Evolutionary conservation across 2,329 filamentous ascomycete species (phyloP).

Genomic region (Apiospora malaysiana): DNA sequence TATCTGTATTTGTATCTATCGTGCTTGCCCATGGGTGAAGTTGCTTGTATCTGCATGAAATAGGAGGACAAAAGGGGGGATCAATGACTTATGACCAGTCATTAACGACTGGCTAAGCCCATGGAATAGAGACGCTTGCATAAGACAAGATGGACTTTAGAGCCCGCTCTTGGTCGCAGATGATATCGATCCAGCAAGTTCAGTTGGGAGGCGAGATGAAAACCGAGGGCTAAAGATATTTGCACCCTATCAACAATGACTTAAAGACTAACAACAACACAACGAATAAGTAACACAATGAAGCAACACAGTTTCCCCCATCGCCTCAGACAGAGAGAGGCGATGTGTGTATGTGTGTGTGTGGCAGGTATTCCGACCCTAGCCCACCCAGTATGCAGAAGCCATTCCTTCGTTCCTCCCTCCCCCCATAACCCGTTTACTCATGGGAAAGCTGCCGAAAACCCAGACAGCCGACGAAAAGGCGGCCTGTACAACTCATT

Average conservation of each 20-base stretch:
- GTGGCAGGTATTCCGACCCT: slow-evolving; percentile 1
- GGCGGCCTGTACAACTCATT: slow-evolving; percentile 3
- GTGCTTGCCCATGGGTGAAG: too few species aligned
- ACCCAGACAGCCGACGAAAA: not conserved
- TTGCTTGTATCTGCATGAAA: too few species aligned
- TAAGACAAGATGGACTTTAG: not conserved
- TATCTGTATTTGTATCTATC: too few species aligned
- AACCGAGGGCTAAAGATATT: not conserved
- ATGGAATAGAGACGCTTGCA: not conserved
- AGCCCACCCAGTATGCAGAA: not conserved
- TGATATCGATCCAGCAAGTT: not conserved
- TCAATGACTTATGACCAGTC: too few species aligned
- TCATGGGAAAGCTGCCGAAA: not conserved
- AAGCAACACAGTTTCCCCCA: not conserved
- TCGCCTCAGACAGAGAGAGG: not conserved
- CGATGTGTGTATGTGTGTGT: not conserved
- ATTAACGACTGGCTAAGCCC: too few species aligned
- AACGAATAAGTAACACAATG: slow-evolving; percentile 7
- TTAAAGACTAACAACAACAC: slow-evolving; percentile 14
- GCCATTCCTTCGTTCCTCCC: not conserved
- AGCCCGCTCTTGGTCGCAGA: not conserved
- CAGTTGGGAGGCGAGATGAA: not conserved
- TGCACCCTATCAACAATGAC: slow-evolving; percentile 7
- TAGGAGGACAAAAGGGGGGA: too few species aligned
- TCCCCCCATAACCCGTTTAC: slow-evolving; percentile 9